Evolutionary conservation across 352 stramenopile genomes (phyloP), one percentile per base, ranked within the genome.

Genomic region (Achlya hypogyna): DNA sequence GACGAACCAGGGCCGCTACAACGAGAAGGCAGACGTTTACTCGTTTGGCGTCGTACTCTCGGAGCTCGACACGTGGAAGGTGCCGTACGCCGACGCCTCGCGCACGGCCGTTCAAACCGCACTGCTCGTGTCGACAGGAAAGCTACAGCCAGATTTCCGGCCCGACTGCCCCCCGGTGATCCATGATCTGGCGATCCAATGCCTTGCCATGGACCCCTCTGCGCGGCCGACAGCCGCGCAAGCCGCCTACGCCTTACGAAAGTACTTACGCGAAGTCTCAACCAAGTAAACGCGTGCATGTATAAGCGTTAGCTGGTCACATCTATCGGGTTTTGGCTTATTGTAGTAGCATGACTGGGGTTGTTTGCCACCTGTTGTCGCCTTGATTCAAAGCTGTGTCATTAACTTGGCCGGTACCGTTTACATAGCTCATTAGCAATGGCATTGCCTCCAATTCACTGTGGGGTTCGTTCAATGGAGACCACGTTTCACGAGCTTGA

Each of bases 1-100:
- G 34, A 71, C 53, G 25, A 47, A 69, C 49, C 43, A 52, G 25
- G 54, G 60, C 20, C 51, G 66, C 12, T 93, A 90, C 63, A 74
- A 82, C 64, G 64, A 78, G 43, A 80, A 80, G 34, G 75, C 72
- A 16, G 75, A 82, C 56, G 64, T 82, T n/a, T 82, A 70, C 59
- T 78, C 72, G 25, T 59, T 79, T 23, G 75, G 75, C 16, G 73
- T 82, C 51, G 69, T 82, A 27, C 66, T 82, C 12, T 82, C 76
- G 53, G 75, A 82, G 40, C 38, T 69, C 10, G 63, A 69, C 31
- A 69, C 63, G 35, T 63, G 49, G 63, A 25, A 69, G 22, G 42
- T 69, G 4, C 52, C 63, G 0, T 69, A 69, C 28, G 43, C 60
- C 4, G 8, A 12, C 22, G 23, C 1, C 25, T 59, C 60, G 23